phyloP scores from a whole-genome alignment of 805 yeast species.

The Brettanomyces sp. region DNA sequence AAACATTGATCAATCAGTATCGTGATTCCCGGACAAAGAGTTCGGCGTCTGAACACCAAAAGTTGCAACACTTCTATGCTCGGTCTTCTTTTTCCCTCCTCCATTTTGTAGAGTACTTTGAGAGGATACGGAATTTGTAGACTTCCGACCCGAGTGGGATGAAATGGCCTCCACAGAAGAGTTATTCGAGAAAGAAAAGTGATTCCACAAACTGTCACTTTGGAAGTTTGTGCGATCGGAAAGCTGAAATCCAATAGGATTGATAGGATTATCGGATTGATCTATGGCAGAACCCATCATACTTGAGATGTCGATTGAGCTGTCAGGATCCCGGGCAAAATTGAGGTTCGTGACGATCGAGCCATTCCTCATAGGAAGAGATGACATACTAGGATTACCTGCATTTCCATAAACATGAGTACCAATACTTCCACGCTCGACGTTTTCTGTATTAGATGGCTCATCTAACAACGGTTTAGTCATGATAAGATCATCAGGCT shows the following conservation, averaged over 20 bases:
- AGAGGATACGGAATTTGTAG: too few relatives aligned
- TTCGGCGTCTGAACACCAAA: too few relatives aligned
- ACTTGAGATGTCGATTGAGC: slow-evolving; percentile 16
- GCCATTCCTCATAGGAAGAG: background rate
- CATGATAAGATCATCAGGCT: background rate
- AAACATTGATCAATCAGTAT: too few relatives aligned
- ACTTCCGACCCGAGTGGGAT: too few relatives aligned
- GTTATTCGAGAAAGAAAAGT: too few relatives aligned
- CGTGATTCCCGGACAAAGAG: too few relatives aligned
- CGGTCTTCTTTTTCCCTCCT: too few relatives aligned
- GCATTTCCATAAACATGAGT: background rate
- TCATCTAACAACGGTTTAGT: background rate
- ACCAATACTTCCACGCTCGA: background rate
- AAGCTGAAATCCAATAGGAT: slow-evolving; percentile 1
- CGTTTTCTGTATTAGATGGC: background rate
- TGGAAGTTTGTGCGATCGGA: slow-evolving; percentile 1
- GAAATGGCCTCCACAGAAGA: too few relatives aligned
- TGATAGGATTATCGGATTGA: slow-evolving; percentile 1
- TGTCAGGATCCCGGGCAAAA: slow-evolving; percentile 7
- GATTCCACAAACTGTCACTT: too few relatives aligned
- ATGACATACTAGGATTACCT: background rate
- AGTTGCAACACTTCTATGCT: too few relatives aligned
- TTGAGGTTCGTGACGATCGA: background rate
- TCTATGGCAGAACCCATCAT: slow-evolving; percentile 13
- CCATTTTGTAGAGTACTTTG: too few relatives aligned